Conservation (phyloP, 352 stramenopile genomes). For the Globisporangium nagaii region DNA sequence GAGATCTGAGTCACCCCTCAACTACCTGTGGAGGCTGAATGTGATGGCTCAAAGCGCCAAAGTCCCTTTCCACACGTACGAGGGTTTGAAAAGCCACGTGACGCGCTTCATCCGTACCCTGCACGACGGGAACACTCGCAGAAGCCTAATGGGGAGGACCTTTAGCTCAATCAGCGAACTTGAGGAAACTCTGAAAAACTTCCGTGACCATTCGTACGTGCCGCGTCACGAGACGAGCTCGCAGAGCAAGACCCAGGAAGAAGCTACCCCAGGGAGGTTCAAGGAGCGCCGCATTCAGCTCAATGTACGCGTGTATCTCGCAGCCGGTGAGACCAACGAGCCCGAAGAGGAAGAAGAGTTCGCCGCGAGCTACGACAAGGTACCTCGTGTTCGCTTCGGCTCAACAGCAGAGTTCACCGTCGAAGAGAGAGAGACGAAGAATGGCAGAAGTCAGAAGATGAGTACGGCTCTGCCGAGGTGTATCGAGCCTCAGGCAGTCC, state of each 20-base stretch:
- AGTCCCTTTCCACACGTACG: not conserved
- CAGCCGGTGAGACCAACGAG: not conserved
- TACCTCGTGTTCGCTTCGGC: not conserved
- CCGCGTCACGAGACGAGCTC: not conserved
- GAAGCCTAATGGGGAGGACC: not conserved
- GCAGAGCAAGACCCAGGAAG: not conserved
- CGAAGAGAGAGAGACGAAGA: not conserved
- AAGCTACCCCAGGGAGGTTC: not conserved
- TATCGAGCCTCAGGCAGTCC: not conserved
- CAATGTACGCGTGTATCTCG: not conserved
- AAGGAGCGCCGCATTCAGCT: not conserved
- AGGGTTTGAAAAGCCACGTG: not conserved
- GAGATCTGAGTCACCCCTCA: not conserved
- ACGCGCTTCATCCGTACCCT: not conserved
- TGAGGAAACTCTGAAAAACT: not conserved
- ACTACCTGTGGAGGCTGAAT: not conserved
- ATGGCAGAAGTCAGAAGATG: not conserved
- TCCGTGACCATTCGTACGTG: not conserved
- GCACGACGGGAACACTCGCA: not conserved
- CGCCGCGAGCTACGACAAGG: not conserved
- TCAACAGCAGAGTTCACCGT: not conserved
- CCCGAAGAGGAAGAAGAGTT: not conserved
- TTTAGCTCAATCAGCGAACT: not conserved
- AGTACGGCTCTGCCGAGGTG: not conserved
- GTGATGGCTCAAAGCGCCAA: not conserved